These are phyloP conservation scores for Spiraea crenata DNA, from an alignment of 331 rosid species.

Conservation along the genomic window DNA sequence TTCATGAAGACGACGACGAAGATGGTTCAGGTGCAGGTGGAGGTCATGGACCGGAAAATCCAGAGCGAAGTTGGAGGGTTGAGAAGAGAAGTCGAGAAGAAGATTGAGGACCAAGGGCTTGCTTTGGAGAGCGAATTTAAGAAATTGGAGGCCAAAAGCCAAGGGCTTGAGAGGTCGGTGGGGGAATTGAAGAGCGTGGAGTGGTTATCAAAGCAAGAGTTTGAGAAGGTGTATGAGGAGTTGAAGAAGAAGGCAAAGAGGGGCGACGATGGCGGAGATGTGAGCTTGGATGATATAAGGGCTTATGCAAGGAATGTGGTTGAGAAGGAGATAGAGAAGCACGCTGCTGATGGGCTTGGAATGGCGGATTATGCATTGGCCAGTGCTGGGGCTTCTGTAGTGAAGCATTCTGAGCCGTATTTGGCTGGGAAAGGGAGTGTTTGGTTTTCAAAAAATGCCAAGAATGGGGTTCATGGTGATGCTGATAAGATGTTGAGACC, in stretches of 20 bases:
- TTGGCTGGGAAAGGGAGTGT: constrained; percentile 33
- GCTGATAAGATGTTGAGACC: constrained; percentile 86
- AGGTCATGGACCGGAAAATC: constrained; percentile 72
- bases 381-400: constrained; percentile 60
- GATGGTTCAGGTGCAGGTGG: constrained; percentile 82
- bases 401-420: constrained; percentile 69
- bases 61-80: constrained; percentile 61
- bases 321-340: constrained; percentile 77
- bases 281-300: constrained; percentile 66
- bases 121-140: constrained; percentile 45
- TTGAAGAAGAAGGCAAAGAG: constrained; percentile 42
- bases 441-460: constrained; percentile 41
- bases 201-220: constrained; percentile 73
- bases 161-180: constrained; percentile 56
- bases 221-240: constrained; percentile 56
- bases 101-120: constrained; percentile 50
- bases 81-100: constrained; percentile 49
- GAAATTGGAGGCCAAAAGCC: constrained; percentile 49
- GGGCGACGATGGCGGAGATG: constrained; percentile 31
- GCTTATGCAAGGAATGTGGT: constrained; percentile 64
- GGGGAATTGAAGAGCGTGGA: constrained; percentile 50
- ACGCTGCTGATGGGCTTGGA: constrained; percentile 92
- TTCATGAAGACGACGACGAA: constrained; percentile 52
- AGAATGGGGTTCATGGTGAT: constrained; percentile 42
- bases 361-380: constrained; percentile 76